Percentiles rank a stretch among this genome's conserved stretches.
These are phyloP conservation scores for Curvularia verruculosa DNA, from an alignment of 2,329 filamentous ascomycete species.

Conservation along the genomic window DNA sequence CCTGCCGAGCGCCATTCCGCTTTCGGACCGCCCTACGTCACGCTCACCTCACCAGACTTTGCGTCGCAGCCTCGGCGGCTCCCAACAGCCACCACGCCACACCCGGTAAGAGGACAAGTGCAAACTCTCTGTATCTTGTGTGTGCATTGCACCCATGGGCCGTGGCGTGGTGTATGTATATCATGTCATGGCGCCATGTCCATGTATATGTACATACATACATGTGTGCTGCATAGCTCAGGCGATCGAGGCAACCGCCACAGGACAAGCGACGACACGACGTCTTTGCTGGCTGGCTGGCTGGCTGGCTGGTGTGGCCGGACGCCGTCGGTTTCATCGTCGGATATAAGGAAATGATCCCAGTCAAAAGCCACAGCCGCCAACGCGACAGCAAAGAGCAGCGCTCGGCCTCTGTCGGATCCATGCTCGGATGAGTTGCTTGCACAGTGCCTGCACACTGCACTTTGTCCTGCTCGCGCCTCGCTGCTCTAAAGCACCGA, in stretches of 20 bases:
- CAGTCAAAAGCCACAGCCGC: slow-evolving; percentile 33
- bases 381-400: slow-evolving; percentile 17
- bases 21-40: slow-evolving; percentile 20
- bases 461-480: background rate
- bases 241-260: too few relatives aligned
- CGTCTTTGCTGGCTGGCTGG: background rate
- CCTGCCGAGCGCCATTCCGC: slow-evolving; percentile 10
- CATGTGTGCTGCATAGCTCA: too few relatives aligned
- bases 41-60: slow-evolving; percentile 23
- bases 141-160: too few relatives aligned
- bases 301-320: too few relatives aligned
- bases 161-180: background rate
- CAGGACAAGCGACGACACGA: too few relatives aligned
- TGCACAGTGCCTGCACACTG: slow-evolving; percentile 2
- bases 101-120: too few relatives aligned
- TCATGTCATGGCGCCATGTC: too few relatives aligned
- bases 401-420: slow-evolving; percentile 27
- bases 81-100: slow-evolving; percentile 1
- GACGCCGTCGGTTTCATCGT: slow-evolving; percentile 23
- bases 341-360: slow-evolving; percentile 28
- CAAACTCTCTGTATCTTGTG: too few relatives aligned
- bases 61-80: slow-evolving; percentile 1
- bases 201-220: too few relatives aligned
- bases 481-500: slow-evolving; percentile 17
- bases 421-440: slow-evolving; percentile 32